Percentiles rank a stretch among this genome's conserved stretches.
phyloP scores from a whole-genome alignment of 805 yeast species.

The Candida suzukii region DNA sequence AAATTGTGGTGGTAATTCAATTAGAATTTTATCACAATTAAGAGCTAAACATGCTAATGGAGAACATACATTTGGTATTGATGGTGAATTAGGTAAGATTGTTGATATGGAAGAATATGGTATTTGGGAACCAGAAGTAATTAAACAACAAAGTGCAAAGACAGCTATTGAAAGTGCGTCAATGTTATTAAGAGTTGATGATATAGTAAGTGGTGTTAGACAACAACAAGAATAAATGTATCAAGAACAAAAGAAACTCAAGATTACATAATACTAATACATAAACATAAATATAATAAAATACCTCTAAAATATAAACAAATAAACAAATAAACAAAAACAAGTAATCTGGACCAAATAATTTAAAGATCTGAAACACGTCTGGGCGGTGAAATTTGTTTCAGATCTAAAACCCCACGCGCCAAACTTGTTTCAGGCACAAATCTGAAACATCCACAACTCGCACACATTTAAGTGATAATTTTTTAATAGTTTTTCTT shows the following conservation, averaged over 20 bases:
- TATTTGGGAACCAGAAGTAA: conserved; percentile 98
- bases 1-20: conserved; percentile 96
- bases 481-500: no score
- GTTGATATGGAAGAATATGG: conserved; percentile 96
- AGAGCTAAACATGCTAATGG: conserved; percentile 97
- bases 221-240: conserved; percentile 6
- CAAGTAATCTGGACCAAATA: no score
- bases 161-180: conserved; percentile 98
- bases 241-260: background rate
- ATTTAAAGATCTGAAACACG: background rate
- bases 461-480: background rate
- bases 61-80: conserved; percentile 77
- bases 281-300: no score
- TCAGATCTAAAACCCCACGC: background rate
- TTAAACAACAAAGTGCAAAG: conserved; percentile 93
- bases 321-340: no score
- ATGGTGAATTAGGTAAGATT: conserved; percentile 90
- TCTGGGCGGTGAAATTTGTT: background rate
- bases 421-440: background rate
- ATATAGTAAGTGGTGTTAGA: conserved; percentile 87
- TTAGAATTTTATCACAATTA: conserved; percentile 78
- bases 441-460: background rate
- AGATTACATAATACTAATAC: no score
- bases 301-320: no score
- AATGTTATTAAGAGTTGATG: conserved; percentile 90